Conservation (phyloP, 2,329 filamentous ascomycete genomes). For the Venturia nashicola region DNA sequence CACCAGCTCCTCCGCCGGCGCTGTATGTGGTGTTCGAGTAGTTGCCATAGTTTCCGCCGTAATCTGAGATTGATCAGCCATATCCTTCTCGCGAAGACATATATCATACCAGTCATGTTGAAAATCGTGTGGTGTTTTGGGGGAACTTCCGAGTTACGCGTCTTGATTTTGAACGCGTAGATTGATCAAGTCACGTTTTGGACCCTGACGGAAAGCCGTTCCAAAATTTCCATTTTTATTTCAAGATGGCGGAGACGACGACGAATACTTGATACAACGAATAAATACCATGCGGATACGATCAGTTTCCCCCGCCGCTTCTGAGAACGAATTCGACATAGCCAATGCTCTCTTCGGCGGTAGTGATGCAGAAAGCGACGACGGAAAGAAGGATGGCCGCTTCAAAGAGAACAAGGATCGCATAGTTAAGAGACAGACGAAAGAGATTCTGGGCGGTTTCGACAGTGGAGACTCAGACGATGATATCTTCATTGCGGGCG, state of each 20-base stretch:
- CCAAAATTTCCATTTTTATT: slow-evolving; percentile 1
- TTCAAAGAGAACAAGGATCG: not conserved
- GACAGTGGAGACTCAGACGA: slow-evolving; percentile 43
- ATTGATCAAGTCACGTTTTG: not conserved
- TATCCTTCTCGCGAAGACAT: not conserved
- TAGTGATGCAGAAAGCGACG: slow-evolving; percentile 36
- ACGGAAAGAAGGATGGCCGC: not conserved
- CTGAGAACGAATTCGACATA: slow-evolving; percentile 88
- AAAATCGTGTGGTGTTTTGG: not conserved
- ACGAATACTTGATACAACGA: not conserved
- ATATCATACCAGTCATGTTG: not conserved
- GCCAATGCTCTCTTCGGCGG: slow-evolving; percentile 61
- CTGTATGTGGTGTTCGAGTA: slow-evolving; percentile 46
- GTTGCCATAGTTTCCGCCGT: slow-evolving; percentile 24
- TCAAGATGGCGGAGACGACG: not conserved
- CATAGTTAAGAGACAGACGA: not conserved
- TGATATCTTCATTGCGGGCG: slow-evolving; percentile 82
- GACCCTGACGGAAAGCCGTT: not conserved
- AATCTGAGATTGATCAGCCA: not conserved
- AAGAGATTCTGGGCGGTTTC: slow-evolving; percentile 23
- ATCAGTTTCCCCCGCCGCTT: slow-evolving; percentile 67
- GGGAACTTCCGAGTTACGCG: not conserved
- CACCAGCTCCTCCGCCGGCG: slow-evolving; percentile 40
- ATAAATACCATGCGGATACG: slow-evolving; percentile 51
- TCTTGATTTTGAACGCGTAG: not conserved